These are phyloP conservation scores for Endocarpon pusillum DNA, from an alignment of 495 filamentous ascomycete species.

Conservation along the genomic window DNA sequence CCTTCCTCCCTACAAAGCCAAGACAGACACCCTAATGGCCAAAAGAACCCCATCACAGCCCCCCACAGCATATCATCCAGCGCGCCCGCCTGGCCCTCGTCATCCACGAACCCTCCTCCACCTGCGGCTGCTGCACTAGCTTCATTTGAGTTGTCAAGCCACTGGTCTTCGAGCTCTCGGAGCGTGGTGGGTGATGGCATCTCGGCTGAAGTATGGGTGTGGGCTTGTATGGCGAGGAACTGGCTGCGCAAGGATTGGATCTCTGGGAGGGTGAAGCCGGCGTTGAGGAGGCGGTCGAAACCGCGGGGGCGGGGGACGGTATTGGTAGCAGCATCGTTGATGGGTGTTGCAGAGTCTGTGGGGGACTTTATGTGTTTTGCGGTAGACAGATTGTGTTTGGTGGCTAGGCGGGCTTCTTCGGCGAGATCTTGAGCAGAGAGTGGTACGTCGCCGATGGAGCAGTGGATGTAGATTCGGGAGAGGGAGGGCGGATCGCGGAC, in stretches of 20 bases:
- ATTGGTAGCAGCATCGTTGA: slow-evolving; percentile 1
- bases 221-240: slow-evolving; percentile 62
- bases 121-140: slow-evolving; percentile 18
- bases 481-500: slow-evolving; percentile 20
- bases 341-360: slow-evolving; percentile 8
- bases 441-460: slow-evolving; percentile 53
- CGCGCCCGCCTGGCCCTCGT: slow-evolving; percentile 23
- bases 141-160: slow-evolving; percentile 64
- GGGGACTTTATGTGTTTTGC: background rate
- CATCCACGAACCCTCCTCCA: slow-evolving; percentile 19
- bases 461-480: slow-evolving; percentile 65
- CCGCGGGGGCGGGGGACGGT: slow-evolving; percentile 53
- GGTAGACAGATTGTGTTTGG: slow-evolving; percentile 11
- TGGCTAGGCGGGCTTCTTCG: slow-evolving; percentile 41
- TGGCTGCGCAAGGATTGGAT: slow-evolving; percentile 68
- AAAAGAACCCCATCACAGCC: slow-evolving; percentile 82
- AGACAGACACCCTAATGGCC: slow-evolving; percentile 68
- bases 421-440: slow-evolving; percentile 50
- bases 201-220: slow-evolving; percentile 65
- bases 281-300: slow-evolving; percentile 69
- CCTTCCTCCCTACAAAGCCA: slow-evolving; percentile 82
- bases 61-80: slow-evolving; percentile 82
- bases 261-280: slow-evolving; percentile 67
- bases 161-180: slow-evolving; percentile 64
- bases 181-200: slow-evolving; percentile 52